These are phyloP conservation scores for Exophiala viscosa DNA, from an alignment of 2,329 filamentous ascomycete species.

Conservation along the genomic window DNA sequence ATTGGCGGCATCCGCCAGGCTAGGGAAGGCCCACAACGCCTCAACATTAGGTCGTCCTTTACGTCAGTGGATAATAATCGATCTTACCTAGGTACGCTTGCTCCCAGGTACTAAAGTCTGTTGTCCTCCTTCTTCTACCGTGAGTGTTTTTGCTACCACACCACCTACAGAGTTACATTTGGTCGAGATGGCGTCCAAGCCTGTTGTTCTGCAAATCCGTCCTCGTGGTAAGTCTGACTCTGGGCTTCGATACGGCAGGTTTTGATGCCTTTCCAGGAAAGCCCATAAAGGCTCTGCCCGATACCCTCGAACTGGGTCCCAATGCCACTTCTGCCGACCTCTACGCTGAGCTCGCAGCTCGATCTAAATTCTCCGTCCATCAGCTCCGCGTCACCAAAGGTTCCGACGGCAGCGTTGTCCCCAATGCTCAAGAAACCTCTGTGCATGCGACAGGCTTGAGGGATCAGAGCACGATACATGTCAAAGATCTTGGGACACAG, in stretches of 20 bases:
- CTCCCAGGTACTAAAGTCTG: too few relatives aligned
- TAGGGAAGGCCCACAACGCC: too few relatives aligned
- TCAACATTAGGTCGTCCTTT: too few relatives aligned
- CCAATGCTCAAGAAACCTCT: constrained; percentile 52
- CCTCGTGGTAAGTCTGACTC: constrained; percentile 38
- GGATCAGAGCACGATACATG: constrained; percentile 64
- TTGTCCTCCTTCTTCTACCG: too few relatives aligned
- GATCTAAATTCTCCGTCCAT: constrained; percentile 54
- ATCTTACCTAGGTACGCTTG: too few relatives aligned
- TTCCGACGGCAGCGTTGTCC: constrained; percentile 57
- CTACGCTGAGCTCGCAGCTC: constrained; percentile 54
- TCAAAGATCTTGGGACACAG: constrained; percentile 91
- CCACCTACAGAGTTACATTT: background rate
- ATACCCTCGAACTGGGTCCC: constrained; percentile 50
- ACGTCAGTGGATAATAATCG: too few relatives aligned
- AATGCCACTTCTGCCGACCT: constrained; percentile 53
- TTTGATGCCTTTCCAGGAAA: constrained; percentile 47
- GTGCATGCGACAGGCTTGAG: constrained; percentile 55
- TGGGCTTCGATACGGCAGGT: background rate
- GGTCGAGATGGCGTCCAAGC: constrained; percentile 35
- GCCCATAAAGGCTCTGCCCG: constrained; percentile 59
- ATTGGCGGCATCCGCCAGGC: too few relatives aligned
- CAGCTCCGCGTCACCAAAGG: constrained; percentile 63
- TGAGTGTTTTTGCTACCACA: background rate
- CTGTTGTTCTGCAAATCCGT: constrained; percentile 39